Conservation (phyloP, 306 rosid genomes). For the Cicer bijugum region DNA sequence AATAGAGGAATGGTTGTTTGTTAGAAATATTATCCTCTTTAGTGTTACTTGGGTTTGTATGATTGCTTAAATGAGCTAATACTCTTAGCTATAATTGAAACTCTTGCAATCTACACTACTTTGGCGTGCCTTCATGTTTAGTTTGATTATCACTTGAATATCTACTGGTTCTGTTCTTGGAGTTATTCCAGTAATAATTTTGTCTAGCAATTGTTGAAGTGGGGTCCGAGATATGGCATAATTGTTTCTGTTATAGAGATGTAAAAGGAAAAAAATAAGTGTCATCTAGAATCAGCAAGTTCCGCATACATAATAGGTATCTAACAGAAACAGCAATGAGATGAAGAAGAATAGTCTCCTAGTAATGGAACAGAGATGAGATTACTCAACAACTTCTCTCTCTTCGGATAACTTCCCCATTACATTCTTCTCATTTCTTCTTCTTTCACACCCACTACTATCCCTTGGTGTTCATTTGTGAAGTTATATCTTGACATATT, state of each 20-base stretch:
- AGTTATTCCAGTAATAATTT: not conserved
- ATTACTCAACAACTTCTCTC: not conserved
- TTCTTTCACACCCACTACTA: too few species aligned
- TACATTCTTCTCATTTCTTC: not conserved
- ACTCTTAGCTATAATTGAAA: conserved; percentile 59
- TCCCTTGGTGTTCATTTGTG: too few species aligned
- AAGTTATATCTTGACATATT: too few species aligned
- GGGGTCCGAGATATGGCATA: not conserved
- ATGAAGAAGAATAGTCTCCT: not conserved
- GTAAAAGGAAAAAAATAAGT: not conserved
- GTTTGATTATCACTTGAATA: conserved; percentile 37
- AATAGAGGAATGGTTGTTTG: conserved; percentile 58
- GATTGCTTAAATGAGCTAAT: conserved; percentile 59
- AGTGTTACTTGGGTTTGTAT: conserved; percentile 55
- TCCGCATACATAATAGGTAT: not conserved
- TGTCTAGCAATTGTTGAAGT: not conserved
- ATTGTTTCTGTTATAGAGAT: not conserved
- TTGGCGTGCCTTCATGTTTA: conserved; percentile 37
- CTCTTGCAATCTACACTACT: conserved; percentile 33
- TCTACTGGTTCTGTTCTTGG: conserved; percentile 20
- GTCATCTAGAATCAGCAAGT: not conserved
- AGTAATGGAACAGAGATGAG: not conserved
- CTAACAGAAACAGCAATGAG: not conserved
- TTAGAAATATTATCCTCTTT: conserved; percentile 46
- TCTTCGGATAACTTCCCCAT: not conserved